These are phyloP conservation scores for Pilobolus umbonatus DNA, from an alignment of 192 early-diverging fungal species.

Conservation along the genomic window DNA sequence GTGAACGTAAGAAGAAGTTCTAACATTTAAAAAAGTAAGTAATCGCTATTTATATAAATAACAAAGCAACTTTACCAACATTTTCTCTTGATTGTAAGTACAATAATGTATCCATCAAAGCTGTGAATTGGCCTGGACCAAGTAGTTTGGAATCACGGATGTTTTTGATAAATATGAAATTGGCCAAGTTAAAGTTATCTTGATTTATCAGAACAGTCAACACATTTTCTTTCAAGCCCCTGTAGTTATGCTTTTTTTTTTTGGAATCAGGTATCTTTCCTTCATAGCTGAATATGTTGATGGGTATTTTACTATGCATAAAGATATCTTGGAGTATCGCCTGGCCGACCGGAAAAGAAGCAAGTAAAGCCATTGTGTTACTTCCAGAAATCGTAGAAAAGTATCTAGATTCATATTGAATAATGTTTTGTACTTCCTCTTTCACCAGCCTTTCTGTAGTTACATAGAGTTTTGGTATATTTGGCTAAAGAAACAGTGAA, in stretches of 20 bases:
- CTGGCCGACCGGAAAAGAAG: background rate
- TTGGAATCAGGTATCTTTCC: too few relatives aligned
- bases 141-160: background rate
- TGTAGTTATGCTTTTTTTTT: too few relatives aligned
- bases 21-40: too few relatives aligned
- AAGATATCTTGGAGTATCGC: background rate
- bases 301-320: background rate
- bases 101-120: background rate
- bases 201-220: conserved; percentile 1
- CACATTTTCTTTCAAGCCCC: too few relatives aligned
- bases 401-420: background rate
- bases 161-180: background rate
- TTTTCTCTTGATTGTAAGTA: conserved; percentile 3
- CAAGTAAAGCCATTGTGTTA: conserved; percentile 1
- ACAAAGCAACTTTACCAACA: background rate
- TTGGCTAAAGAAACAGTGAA: too few relatives aligned
- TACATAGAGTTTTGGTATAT: too few relatives aligned
- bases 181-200: background rate
- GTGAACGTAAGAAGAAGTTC: background rate
- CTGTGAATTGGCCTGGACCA: background rate
- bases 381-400: conserved; percentile 7
- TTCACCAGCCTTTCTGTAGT: background rate
- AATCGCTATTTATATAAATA: background rate
- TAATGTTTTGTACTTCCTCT: background rate
- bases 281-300: conserved; percentile 7